Conservation (phyloP, 2,329 filamentous ascomycete genomes). For the Stachybotrys echinatus region DNA sequence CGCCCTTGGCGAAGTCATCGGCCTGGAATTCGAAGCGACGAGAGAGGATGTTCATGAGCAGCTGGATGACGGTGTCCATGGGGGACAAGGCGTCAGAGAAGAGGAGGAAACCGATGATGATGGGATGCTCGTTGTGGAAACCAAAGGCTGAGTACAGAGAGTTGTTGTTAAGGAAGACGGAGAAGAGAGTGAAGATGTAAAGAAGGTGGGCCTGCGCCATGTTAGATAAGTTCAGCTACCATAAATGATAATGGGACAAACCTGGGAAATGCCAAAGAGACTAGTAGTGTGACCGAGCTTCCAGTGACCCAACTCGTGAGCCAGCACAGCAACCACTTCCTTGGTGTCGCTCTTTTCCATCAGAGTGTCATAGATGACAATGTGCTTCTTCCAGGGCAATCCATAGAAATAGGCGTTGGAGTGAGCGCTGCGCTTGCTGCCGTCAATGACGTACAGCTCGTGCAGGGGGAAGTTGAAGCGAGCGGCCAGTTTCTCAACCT, state of each 20-base stretch:
- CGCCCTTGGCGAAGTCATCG: conserved; percentile 78
- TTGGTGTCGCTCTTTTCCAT: conserved; percentile 90
- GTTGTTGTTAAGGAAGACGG: conserved; percentile 92
- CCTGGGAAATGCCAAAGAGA: conserved; percentile 80
- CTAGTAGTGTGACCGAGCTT: conserved; percentile 91
- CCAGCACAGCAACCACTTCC: conserved; percentile 91
- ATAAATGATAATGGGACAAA: conserved; percentile 30
- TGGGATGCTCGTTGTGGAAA: conserved; percentile 76
- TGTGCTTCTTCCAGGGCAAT: conserved; percentile 99
- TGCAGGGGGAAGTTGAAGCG: conserved; percentile 86
- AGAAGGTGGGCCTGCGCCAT: conserved; percentile 73
- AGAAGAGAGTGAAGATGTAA: conserved; percentile 95
- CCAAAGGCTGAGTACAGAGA: conserved; percentile 90
- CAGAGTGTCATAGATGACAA: conserved; percentile 97
- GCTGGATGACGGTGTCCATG: conserved; percentile 90
- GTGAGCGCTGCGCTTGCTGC: conserved; percentile 80
- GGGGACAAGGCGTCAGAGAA: conserved; percentile 96
- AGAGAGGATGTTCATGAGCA: conserved; percentile 93
- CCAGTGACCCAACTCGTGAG: conserved; percentile 97
- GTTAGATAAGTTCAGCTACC: conserved; percentile 18
- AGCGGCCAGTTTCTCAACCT: conserved; percentile 77
- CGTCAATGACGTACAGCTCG: conserved; percentile 91
- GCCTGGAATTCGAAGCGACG: conserved; percentile 95
- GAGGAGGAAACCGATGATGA: conserved; percentile 94
- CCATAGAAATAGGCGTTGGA: conserved; percentile 96